Base-by-base conservation (phyloP, 768 basidiomycete genomes). In the Leccinum pellstonianum region DNA sequence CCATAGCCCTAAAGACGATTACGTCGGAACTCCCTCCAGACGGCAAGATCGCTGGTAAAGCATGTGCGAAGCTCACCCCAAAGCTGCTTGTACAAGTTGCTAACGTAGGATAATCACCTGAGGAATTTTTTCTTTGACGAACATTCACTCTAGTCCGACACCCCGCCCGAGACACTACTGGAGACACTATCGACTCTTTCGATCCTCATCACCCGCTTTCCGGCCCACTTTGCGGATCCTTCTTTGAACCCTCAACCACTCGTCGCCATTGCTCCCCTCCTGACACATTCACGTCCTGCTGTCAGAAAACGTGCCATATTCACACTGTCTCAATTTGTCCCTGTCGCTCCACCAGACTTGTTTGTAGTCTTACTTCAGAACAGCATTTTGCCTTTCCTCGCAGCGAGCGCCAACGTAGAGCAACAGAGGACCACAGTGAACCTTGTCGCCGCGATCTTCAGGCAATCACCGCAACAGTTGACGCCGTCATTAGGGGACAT, bases 241-340 rank as follows among this genome's bases (percentile, higher is more conserved):
- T 74, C 76, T 41, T 74, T 87, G 55, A 70, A 77, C 51, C 82
- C 86, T 15, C 81, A 81, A 50, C 87, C 93, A 33, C 75, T 94
- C 5, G 70, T 76, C 5, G 85, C 88, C 19, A 82, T 90, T 56
- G 88, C 84, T 1, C 91, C 85, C 38, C 81, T 91, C 31, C 82
- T 93, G 50, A 81, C 79, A n/a, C 91, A 90, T 75, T 68, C 81
- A 8, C 87, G 94, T 4, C 84, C 90, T 10, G 93, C 93, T 0
- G 91, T 98, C 55, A 86, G 95, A 54, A 98, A 98, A 78, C 89
- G 95, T 54, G 91, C 93, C 3, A 95, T 98, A 59, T 79, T 86
- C 38, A 92, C 94, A 0, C 73, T 94, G 46, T 90, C 93, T 0
- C 91, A 93, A 64, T 90, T 94, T 70, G 81, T 95, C 41, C 90